These are phyloP conservation scores for Apostasia ramifera DNA, from an alignment of 106 monocot species.

Conservation along the genomic window DNA sequence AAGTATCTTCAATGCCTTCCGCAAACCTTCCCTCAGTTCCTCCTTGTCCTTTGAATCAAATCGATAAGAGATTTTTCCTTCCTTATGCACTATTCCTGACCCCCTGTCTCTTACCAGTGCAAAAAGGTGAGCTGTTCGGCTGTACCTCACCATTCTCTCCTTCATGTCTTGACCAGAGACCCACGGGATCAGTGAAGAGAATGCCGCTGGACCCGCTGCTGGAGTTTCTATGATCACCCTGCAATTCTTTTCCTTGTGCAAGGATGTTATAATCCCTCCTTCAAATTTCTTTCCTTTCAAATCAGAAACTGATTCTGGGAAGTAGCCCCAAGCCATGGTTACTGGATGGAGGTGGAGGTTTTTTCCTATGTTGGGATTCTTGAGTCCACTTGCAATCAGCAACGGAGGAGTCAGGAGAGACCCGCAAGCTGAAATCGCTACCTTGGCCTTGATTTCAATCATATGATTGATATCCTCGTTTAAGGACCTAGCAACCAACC, in stretches of 20 bases:
- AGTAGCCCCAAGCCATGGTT: constrained; percentile 72
- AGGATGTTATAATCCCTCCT: constrained; percentile 65
- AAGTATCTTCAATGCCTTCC: constrained; percentile 36
- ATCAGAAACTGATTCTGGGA: constrained; percentile 46
- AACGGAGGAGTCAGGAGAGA: constrained; percentile 65
- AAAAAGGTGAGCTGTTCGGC: constrained; percentile 44
- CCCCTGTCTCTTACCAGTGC: constrained; percentile 44
- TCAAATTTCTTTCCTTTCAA: constrained; percentile 39
- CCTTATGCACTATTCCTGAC: constrained; percentile 23
- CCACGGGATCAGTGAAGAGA: constrained; percentile 43
- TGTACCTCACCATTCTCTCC: constrained; percentile 46
- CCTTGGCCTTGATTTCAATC: constrained; percentile 46
- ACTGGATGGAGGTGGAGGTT: constrained; percentile 81
- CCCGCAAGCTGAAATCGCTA: constrained; percentile 62
- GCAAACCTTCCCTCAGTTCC: constrained; percentile 25
- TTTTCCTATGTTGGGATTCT: constrained; percentile 68
- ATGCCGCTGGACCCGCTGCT: constrained; percentile 20
- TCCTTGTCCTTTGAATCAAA: constrained; percentile 29
- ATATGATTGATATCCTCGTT: constrained; percentile 17
- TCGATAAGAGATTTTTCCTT: constrained; percentile 31
- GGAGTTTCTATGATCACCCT: constrained; percentile 52
- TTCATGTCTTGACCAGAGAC: constrained; percentile 51
- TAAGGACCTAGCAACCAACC: constrained; percentile 31
- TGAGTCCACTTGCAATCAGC: constrained; percentile 52
- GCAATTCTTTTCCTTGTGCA: constrained; percentile 28